Evolutionary conservation across 108 stramenopile species (phyloP), one percentile per base, ranked within the genome.

Genomic region (Cyclotella baltica): DNA sequence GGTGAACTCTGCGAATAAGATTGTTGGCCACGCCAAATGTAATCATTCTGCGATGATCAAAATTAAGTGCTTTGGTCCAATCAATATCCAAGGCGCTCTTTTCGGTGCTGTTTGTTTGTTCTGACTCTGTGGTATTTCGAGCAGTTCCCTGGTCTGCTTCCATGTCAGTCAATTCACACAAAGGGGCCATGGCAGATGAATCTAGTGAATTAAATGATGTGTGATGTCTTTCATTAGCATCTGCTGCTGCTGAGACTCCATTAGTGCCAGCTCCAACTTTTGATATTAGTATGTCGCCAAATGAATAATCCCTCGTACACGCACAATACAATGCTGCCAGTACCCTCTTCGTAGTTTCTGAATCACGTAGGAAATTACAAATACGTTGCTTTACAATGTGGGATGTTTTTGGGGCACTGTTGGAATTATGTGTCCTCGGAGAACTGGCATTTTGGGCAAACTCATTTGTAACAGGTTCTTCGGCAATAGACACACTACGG

Each of bases 11-110:
- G 0, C 77, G 62, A 20, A 97, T 73, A 23, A 97, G 58, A 16
- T 94, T 95, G 75, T 92, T 86, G 27, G 95, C 74, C 0, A 95
- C 71, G 23, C 97, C 97, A 79, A 97, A 97, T 1, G 96, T 86
- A 34, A 92, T 74, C 62, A 97, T 77, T 70, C 96, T 82, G 35
- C 91, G 86, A 64, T 96, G 93, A 78, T 97, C 96, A 73, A 97
- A 83, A 35, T 82, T 79, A 55, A 93, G 88, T 18, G 88, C 76
- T 28, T 75, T 67, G 18, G 85, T 87, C 91, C 90, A 90, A 37
- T 91, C 91, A 18, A 86, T 79, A 11, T 36, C 46, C 33, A 43
- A 5, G 31, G 51, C 56, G 46, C 51, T 50, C 3, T 69, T 65
- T 36, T 16, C 27, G 31, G 13, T 43, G 25, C 4, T 27, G 11